A percentile compares a stretch with the other conserved stretches of the same genome.
These are phyloP conservation scores for Rhodosporidiobolus odoratus DNA, from an alignment of 768 basidiomycete genomes.

Conservation along the genomic window DNA sequence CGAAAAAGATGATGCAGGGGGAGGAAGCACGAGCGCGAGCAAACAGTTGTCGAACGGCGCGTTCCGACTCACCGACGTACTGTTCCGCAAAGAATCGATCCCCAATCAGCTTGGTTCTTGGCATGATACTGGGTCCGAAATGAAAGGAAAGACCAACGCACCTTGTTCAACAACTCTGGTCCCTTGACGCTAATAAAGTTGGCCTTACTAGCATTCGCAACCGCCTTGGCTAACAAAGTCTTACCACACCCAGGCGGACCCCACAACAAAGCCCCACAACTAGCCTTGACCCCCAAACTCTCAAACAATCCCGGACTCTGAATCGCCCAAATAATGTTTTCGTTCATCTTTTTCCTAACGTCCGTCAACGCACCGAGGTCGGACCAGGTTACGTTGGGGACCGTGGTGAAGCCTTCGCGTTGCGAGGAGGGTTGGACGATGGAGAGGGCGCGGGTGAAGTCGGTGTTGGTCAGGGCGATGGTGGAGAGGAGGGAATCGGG, in stretches of 20 bases:
- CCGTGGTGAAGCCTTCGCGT: conserved; percentile 94
- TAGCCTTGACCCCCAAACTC: conserved; percentile 79
- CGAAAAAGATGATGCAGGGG: conserved; percentile 90
- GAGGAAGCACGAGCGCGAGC: conserved; percentile 85
- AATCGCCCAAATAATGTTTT: conserved; percentile 96
- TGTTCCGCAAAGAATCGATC: conserved; percentile 45
- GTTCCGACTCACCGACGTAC: conserved; percentile 97
- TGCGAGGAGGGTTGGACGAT: conserved; percentile 93
- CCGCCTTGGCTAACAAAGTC: conserved; percentile 94
- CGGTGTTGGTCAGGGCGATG: conserved; percentile 69
- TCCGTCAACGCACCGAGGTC: conserved; percentile 87
- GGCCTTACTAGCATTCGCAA: conserved; percentile 89
- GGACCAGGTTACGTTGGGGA: conserved; percentile 90
- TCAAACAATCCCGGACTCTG: conserved; percentile 79
- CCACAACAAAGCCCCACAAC: conserved; percentile 95
- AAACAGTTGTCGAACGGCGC: conserved; percentile 91
- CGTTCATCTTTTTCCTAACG: conserved; percentile 84
- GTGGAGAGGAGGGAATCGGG: conserved; percentile 71
- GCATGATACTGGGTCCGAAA: not conserved
- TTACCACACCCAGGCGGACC: conserved; percentile 98
- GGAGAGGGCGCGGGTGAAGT: conserved; percentile 75
- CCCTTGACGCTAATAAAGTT: conserved; percentile 99
- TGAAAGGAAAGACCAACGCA: conserved; percentile 45
- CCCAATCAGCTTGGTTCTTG: too few relatives aligned
- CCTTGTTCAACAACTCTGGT: conserved; percentile 94